Evolutionary conservation across 257 asterid genomes (phyloP).

Genomic region (Forsythia viridissima): DNA sequence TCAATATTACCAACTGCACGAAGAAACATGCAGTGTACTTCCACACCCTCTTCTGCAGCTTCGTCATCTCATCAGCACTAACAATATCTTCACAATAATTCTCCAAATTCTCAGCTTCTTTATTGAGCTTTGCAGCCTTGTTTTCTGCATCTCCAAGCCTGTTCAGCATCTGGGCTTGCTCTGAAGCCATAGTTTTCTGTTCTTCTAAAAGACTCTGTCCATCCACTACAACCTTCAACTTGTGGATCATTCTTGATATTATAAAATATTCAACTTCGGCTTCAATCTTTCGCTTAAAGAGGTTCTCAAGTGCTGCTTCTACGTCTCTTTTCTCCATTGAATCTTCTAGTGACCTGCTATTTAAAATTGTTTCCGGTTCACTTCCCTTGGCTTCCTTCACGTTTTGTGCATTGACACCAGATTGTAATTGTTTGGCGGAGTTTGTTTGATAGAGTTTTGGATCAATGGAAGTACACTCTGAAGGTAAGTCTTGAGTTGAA

Average conservation of each 20-base stretch:
- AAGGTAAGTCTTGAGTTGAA: constrained; percentile 28
- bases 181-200: constrained; percentile 32
- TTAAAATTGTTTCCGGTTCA: constrained; percentile 7
- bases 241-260: constrained; percentile 46
- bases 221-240: constrained; percentile 37
- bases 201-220: constrained; percentile 40
- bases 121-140: constrained; percentile 36
- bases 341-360: constrained; percentile 3
- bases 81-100: constrained; percentile 31
- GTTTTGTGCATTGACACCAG: constrained; percentile 16
- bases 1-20: constrained; percentile 36
- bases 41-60: constrained; percentile 28
- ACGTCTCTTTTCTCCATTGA: constrained; percentile 27
- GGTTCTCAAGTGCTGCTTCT: constrained; percentile 50
- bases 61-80: constrained; percentile 22
- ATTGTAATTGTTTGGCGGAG: constrained; percentile 27
- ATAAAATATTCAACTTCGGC: constrained; percentile 69
- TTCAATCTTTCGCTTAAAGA: constrained; percentile 64
- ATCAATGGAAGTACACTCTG: constrained; percentile 18
- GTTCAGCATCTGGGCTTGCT: constrained; percentile 33
- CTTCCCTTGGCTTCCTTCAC: not conserved
- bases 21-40: constrained; percentile 39
- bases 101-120: constrained; percentile 34
- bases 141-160: constrained; percentile 38
- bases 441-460: constrained; percentile 15